Evolutionary conservation across 225 moss, liverwort and hornwort genomes (phyloP).

Genomic region (Lunularia cruciata): DNA sequence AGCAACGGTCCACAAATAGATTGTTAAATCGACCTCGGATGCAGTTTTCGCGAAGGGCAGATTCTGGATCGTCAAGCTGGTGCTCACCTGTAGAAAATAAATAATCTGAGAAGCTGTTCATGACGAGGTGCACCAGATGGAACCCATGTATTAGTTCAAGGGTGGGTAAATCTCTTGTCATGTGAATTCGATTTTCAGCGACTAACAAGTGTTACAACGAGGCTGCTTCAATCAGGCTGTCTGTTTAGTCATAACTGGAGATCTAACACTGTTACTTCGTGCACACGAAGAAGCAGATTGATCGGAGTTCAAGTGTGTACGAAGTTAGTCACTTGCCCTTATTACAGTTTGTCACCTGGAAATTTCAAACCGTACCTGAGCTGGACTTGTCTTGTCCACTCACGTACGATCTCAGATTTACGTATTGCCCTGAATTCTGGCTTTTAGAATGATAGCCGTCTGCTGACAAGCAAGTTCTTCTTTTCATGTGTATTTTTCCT

Average conservation of each 20-base stretch:
- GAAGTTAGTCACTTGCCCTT: background rate
- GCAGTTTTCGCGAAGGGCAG: background rate
- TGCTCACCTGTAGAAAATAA: background rate
- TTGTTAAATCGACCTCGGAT: background rate
- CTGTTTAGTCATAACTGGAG: background rate
- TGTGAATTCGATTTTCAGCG: background rate
- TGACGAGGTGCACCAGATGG: background rate
- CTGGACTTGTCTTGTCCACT: slow-evolving; percentile 1
- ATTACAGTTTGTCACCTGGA: background rate
- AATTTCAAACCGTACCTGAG: background rate
- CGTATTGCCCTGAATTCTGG: background rate
- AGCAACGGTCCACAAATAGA: background rate
- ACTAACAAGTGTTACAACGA: background rate
- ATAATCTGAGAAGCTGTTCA: background rate
- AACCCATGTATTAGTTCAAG: slow-evolving; percentile 5
- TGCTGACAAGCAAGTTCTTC: background rate
- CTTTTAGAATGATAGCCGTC: background rate
- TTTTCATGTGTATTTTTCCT: background rate
- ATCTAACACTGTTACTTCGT: background rate
- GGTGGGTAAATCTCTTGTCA: background rate
- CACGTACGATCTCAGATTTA: background rate
- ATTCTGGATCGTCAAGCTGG: background rate
- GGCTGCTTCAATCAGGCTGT: background rate
- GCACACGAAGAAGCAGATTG: background rate
- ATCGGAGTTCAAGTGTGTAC: background rate